These are phyloP conservation scores for Yamadazyma akitaensis DNA, from an alignment of 805 yeast species.

Conservation along the genomic window DNA sequence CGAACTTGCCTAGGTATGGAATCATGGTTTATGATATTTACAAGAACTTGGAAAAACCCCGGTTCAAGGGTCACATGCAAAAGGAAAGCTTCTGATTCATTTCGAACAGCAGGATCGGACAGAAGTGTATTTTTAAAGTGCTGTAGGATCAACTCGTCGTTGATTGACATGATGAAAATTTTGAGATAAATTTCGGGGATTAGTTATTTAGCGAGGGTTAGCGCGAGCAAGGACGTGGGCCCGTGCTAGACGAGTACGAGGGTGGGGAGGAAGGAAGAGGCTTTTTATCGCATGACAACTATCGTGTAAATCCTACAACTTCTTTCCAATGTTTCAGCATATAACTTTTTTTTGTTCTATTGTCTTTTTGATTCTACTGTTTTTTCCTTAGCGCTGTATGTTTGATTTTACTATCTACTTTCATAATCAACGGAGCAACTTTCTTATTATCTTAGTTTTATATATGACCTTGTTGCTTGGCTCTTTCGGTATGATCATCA, in stretches of 20 bases:
- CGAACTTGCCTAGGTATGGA: slow-evolving; percentile 39
- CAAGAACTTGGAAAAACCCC: slow-evolving; percentile 10
- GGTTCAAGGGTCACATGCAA: slow-evolving; percentile 1
- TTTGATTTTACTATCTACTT: neutral
- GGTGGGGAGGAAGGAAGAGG: neutral
- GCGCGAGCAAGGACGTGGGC: neutral
- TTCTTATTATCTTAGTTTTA: neutral
- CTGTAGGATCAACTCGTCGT: slow-evolving; percentile 1
- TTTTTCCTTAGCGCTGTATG: neutral
- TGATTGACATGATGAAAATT: neutral
- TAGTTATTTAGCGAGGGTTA: neutral
- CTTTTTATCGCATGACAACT: no score
- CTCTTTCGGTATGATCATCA: slow-evolving; percentile 66
- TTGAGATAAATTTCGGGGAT: neutral
- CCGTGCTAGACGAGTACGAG: neutral
- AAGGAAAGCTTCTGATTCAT: neutral
- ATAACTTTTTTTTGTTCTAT: no score
- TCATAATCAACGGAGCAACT: neutral
- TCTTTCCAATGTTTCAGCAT: no score
- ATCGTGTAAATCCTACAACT: no score
- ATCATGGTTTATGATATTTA: slow-evolving; percentile 32
- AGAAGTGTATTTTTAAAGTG: slow-evolving; percentile 3
- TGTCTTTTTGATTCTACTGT: no score
- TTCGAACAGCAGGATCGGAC: slow-evolving; percentile 2
- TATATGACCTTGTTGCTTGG: slow-evolving; percentile 62